Evolutionary conservation across 441 rosid species (phyloP).

Genomic region (Caryocar brasiliense): DNA sequence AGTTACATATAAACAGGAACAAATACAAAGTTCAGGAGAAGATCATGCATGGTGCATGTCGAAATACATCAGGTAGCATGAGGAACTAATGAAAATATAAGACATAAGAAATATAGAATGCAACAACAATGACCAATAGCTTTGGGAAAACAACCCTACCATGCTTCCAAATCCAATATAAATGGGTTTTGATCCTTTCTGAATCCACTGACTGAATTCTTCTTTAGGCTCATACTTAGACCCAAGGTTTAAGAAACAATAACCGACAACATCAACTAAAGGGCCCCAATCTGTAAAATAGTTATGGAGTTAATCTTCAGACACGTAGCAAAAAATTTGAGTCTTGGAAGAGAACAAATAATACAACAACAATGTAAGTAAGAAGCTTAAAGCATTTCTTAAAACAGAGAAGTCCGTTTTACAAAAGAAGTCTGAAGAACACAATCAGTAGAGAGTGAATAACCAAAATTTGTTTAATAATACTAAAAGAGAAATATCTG

Average conservation of each 20-base stretch:
- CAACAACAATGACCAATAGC: background rate
- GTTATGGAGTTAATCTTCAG: conserved; percentile 2
- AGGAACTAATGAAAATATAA: background rate
- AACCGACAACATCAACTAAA: conserved; percentile 90
- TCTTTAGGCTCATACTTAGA: conserved; percentile 63
- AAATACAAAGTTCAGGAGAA: background rate
- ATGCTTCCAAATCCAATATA: conserved; percentile 98
- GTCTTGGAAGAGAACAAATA: background rate
- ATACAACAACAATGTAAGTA: background rate
- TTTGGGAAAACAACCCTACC: conserved; percentile 36
- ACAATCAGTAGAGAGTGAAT: background rate
- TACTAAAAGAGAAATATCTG: too few relatives aligned
- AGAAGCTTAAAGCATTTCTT: conserved; percentile 5
- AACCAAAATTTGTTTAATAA: too few relatives aligned
- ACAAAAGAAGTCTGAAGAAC: background rate
- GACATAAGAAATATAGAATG: background rate
- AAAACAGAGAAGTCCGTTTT: too few relatives aligned
- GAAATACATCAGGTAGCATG: background rate
- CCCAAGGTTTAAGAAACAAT: conserved; percentile 86
- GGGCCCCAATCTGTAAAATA: conserved; percentile 86
- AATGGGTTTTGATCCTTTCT: conserved; percentile 66
- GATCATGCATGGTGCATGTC: background rate
- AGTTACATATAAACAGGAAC: too few relatives aligned
- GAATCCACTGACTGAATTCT: conserved; percentile 65
- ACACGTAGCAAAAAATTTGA: conserved; percentile 4